Conservation (phyloP, 305 asterid genomes). For the Striga hermonthica region DNA sequence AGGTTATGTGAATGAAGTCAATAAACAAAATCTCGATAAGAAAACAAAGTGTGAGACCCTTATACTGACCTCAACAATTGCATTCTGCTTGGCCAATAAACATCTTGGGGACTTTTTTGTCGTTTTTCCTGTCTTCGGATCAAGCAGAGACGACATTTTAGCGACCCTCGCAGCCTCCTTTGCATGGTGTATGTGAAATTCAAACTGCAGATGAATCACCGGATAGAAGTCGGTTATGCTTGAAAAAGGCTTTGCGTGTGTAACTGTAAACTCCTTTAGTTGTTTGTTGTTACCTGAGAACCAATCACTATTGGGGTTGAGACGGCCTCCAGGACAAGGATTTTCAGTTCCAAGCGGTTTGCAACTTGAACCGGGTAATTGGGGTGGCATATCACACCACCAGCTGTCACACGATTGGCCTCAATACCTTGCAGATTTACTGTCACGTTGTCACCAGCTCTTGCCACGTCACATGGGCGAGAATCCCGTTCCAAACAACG, state of each 20-base stretch:
- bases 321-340: constrained; percentile 62
- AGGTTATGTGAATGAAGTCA: not conserved
- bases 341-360: constrained; percentile 73
- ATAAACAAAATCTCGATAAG: not conserved
- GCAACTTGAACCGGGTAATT: constrained; percentile 77
- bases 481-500: constrained; percentile 76
- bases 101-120: constrained; percentile 82
- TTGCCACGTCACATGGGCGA: constrained; percentile 55
- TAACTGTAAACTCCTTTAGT: not conserved
- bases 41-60: not conserved
- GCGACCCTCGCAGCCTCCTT: constrained; percentile 77
- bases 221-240: not conserved
- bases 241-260: not conserved
- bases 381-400: constrained; percentile 90
- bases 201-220: constrained; percentile 53
- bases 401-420: constrained; percentile 56
- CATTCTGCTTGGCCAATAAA: constrained; percentile 81
- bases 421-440: constrained; percentile 80
- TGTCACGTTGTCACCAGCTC: constrained; percentile 90
- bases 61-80: constrained; percentile 69
- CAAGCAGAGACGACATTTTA: constrained; percentile 68
- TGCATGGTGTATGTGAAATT: constrained; percentile 80
- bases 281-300: constrained; percentile 58
- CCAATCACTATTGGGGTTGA: constrained; percentile 71
- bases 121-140: constrained; percentile 81